Conservation (phyloP, 257 asterid species). For the Eucommia ulmoides region DNA sequence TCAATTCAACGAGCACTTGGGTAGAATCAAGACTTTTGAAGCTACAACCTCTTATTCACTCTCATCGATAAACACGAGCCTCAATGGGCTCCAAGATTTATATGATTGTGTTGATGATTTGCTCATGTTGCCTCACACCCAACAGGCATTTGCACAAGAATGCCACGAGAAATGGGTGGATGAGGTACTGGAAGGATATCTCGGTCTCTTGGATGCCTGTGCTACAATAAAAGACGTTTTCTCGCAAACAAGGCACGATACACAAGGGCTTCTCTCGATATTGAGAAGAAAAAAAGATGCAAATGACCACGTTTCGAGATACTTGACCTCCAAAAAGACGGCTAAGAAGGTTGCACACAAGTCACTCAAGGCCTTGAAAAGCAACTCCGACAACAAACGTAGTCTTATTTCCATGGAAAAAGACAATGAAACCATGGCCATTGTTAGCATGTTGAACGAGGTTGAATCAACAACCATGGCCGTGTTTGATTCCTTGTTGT, state of each 20-base stretch:
- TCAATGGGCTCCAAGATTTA: slow-evolving; percentile 13
- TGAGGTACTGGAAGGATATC: slow-evolving; percentile 19
- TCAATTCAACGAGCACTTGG: slow-evolving; percentile 20
- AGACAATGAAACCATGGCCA: slow-evolving; percentile 17
- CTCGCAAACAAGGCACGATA: slow-evolving; percentile 10
- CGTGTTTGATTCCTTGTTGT: slow-evolving; percentile 18
- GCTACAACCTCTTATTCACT: slow-evolving; percentile 13
- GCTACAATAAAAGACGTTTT: slow-evolving; percentile 16
- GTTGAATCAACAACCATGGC: slow-evolving; percentile 17
- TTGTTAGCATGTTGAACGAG: slow-evolving; percentile 12
- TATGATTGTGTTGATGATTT: slow-evolving; percentile 16
- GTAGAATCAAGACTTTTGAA: slow-evolving; percentile 15
- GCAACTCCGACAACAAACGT: slow-evolving; percentile 3
- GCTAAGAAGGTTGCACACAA: slow-evolving; percentile 24
- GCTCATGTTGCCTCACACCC: slow-evolving; percentile 16
- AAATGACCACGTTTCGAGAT: background rate
- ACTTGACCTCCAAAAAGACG: slow-evolving; percentile 10
- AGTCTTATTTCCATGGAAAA: background rate
- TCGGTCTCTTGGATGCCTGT: slow-evolving; percentile 23
- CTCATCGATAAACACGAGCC: slow-evolving; percentile 8
- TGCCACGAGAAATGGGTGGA: slow-evolving; percentile 16
- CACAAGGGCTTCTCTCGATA: slow-evolving; percentile 20
- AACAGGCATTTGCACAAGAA: slow-evolving; percentile 15
- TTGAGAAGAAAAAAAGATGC: slow-evolving; percentile 17
- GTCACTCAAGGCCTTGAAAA: slow-evolving; percentile 12